Evolutionary conservation across 1,284 basidiomycete genomes (phyloP).

Genomic region (Pterulicium gracile): DNA sequence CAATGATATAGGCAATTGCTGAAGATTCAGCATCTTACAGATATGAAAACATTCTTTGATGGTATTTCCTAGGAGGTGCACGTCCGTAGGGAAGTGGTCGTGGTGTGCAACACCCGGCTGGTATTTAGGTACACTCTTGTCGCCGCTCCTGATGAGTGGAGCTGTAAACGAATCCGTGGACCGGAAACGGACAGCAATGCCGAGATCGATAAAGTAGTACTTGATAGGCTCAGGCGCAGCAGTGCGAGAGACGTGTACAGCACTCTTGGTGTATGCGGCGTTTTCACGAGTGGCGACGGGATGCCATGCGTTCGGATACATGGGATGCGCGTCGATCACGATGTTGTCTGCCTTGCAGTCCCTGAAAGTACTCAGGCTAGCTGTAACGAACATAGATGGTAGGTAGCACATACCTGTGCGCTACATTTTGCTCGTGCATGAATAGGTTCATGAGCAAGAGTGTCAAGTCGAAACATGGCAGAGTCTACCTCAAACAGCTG

Average conservation of each 20-base stretch:
- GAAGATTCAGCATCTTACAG: background rate
- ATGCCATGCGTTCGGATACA: background rate
- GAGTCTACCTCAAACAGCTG: background rate
- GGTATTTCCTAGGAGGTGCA: background rate
- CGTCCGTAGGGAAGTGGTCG: background rate
- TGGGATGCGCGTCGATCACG: background rate
- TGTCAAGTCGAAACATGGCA: too few relatives aligned
- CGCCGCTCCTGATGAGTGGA: background rate
- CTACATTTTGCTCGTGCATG: background rate
- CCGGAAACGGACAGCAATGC: background rate
- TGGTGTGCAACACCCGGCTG: background rate
- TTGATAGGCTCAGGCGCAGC: background rate
- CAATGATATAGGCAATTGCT: background rate
- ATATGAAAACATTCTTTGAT: background rate
- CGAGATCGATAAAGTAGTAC: background rate
- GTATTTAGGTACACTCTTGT: background rate
- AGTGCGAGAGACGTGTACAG: background rate
- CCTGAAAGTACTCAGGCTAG: too few relatives aligned
- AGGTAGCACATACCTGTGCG: background rate
- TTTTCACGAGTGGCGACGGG: background rate
- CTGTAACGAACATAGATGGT: background rate
- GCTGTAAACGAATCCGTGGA: background rate
- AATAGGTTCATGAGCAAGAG: too few relatives aligned
- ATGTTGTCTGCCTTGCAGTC: background rate
- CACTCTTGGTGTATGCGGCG: background rate